Evolutionary conservation across 441 rosid genomes (phyloP).

Genomic region (Omphalea diandra): DNA sequence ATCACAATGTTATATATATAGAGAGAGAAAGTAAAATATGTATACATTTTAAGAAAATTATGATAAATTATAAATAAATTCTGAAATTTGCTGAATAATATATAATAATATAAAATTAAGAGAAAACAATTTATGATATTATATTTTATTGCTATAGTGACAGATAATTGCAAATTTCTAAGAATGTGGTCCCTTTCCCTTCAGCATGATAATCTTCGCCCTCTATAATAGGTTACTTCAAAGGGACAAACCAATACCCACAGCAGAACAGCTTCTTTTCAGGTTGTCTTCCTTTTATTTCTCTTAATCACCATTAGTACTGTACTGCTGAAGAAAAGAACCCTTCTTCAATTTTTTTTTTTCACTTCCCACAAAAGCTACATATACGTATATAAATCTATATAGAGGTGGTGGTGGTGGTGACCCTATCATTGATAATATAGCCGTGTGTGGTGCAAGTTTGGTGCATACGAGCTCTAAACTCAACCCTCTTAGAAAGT

Average conservation of each 20-base stretch:
- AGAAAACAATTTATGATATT: slow-evolving; percentile 8
- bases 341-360: neutral
- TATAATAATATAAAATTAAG: neutral
- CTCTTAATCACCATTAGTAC: neutral
- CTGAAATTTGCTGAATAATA: no score
- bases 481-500: neutral
- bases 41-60: no score
- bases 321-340: neutral
- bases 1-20: no score
- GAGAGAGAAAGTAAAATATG: no score
- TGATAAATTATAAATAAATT: no score
- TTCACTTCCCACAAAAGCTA: slow-evolving; percentile 1
- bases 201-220: slow-evolving; percentile 23
- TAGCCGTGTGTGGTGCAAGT: neutral
- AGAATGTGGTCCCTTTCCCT: slow-evolving; percentile 25
- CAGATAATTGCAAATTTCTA: slow-evolving; percentile 10
- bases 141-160: slow-evolving; percentile 3
- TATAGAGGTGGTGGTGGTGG: neutral
- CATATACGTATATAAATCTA: no score
- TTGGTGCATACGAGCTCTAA: slow-evolving; percentile 1
- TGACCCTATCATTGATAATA: no score
- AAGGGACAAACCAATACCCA: slow-evolving; percentile 20
- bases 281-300: slow-evolving; percentile 5
- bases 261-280: slow-evolving; percentile 9
- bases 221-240: slow-evolving; percentile 2